Percentiles rank a stretch among this genome's conserved stretches.
Evolutionary conservation across 495 filamentous ascomycete genomes (phyloP).

Genomic region (Talaromyces thailandensis): DNA sequence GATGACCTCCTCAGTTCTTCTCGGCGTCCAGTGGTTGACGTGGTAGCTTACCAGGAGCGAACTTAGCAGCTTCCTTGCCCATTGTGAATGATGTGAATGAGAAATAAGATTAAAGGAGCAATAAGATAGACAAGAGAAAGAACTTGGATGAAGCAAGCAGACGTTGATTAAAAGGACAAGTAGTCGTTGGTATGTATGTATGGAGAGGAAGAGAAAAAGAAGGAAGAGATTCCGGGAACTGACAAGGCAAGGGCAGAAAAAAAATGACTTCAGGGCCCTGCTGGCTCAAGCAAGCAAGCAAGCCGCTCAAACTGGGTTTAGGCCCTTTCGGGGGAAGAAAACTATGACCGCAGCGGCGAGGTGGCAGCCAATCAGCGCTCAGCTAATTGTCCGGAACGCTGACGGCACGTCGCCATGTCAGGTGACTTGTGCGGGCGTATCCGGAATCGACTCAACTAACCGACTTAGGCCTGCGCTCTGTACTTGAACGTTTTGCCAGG

Average conservation of each 20-base stretch:
- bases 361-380: constrained; percentile 24
- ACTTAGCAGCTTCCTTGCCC: constrained; percentile 27
- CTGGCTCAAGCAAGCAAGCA: too few species aligned
- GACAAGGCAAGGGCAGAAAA: constrained; percentile 10
- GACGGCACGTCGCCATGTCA: neutral
- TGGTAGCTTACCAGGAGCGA: constrained; percentile 4
- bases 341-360: constrained; percentile 1
- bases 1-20: neutral
- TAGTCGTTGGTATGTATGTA: neutral
- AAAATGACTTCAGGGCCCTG: constrained; percentile 10
- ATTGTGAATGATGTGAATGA: constrained; percentile 27
- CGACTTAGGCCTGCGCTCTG: too few species aligned
- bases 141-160: neutral
- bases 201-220: constrained; percentile 15
- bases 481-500: neutral
- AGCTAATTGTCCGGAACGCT: constrained; percentile 21
- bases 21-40: neutral
- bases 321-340: too few species aligned
- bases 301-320: constrained; percentile 1
- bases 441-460: constrained; percentile 1
- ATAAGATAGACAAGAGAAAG: neutral
- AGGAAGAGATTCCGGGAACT: constrained; percentile 23
- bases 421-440: constrained; percentile 5
- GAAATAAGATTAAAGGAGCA: neutral
- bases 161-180: neutral